Base-by-base conservation (phyloP, 768 basidiomycete genomes). In the Cystobasidiopsis lactophilus region DNA sequence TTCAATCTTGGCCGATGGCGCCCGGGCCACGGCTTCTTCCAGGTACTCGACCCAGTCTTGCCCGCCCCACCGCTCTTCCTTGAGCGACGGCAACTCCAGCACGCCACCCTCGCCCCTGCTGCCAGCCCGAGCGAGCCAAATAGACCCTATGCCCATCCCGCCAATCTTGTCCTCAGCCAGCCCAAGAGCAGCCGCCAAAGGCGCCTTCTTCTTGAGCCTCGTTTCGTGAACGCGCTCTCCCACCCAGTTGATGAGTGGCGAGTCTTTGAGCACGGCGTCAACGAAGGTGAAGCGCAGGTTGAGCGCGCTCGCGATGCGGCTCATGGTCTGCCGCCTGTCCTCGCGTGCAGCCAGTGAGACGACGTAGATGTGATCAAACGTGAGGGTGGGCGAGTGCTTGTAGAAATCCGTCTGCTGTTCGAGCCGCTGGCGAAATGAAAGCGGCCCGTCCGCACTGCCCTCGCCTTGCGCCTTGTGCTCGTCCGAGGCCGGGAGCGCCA, bases 301-400 rank as follows among this genome's bases (percentile, higher is more conserved):
- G 13, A 62, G 53, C 0, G 63, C 64, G 11, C 29, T 14, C 0
- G 62, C 63, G 7, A 65, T 55, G 27, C 58, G 50, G 2, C 7
- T 13, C 64, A 65, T 65, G 47, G 58, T 54, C n/a, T 49, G 39
- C 2, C 63, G 43, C 5, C 64, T 52, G 41, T 65, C 63, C 26
- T 35, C 40, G 4, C 64, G 55, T 1, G 52, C 43, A 14, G 59
- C 53, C 18, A 65, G 41, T 13, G 58, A 60, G 37, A 65, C 54
- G 31, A 65, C 61, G 40, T 63, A 61, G 44, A 62, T 62, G 45
- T 58, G 55, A 47, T 57, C 54, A 52, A 63, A 63, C 2, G 59
- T 58, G 47, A 63, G 53, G 3, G 62, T 63, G 5, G 57, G 51
- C 27, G 58, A 58, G 45, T 63, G 62, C 9, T n/a, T 26, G 33